Evolutionary conservation across 257 asterid species (phyloP).

Genomic region (Fraxinus quadrangulata): DNA sequence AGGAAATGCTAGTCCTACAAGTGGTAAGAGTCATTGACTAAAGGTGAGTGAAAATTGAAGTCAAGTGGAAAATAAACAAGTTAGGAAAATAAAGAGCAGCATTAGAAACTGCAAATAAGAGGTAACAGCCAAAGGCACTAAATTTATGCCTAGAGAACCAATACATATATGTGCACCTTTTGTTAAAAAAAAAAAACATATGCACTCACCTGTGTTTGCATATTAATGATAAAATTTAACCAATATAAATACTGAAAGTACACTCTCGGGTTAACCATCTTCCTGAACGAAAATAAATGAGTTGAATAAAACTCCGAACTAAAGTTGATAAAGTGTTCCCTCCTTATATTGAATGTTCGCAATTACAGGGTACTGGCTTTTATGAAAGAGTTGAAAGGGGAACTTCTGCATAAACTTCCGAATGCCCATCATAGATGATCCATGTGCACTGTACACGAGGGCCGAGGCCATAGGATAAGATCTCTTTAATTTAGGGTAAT

Average conservation of each 20-base stretch:
- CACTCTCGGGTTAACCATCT: background rate
- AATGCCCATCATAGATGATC: background rate
- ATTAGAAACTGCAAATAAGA: background rate
- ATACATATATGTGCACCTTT: background rate
- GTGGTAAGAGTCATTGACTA: conserved; percentile 17
- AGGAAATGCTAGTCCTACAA: conserved; percentile 89
- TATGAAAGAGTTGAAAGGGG: background rate
- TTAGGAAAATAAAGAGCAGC: conserved; percentile 2
- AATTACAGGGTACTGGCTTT: background rate
- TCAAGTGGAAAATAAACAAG: background rate
- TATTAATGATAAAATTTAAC: background rate
- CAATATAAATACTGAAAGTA: background rate
- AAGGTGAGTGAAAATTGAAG: conserved; percentile 8
- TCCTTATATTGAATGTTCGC: background rate
- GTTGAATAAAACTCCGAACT: background rate
- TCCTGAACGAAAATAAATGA: background rate
- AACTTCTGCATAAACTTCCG: background rate
- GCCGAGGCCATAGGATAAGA: background rate
- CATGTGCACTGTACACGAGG: background rate
- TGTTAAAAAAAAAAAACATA: background rate
- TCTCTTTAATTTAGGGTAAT: background rate
- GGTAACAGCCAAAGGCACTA: background rate
- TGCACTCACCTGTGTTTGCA: background rate
- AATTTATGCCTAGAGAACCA: background rate
- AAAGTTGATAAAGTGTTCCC: background rate